A percentile compares a stretch with the other conserved stretches of the same genome.
Evolutionary conservation across 352 stramenopile species (phyloP).

Genomic region (Phytophthora litchii): DNA sequence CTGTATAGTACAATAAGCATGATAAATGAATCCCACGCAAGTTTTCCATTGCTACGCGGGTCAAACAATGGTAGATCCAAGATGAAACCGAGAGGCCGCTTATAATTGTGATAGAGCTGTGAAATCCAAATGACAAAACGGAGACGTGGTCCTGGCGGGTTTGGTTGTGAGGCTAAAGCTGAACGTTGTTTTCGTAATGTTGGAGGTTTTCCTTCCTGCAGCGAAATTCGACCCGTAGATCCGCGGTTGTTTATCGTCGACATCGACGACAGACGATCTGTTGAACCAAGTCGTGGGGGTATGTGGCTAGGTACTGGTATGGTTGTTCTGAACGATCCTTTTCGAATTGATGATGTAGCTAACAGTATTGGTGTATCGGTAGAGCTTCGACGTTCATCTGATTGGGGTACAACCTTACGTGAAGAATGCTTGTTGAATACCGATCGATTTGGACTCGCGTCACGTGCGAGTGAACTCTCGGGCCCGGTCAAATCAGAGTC

Average conservation of each 20-base stretch:
- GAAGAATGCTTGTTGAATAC: constrained; percentile 9
- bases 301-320: constrained; percentile 25
- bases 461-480: constrained; percentile 7
- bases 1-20: constrained; percentile 82
- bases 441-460: constrained; percentile 1
- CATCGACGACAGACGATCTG: constrained; percentile 17
- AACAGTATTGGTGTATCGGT: background rate
- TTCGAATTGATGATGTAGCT: constrained; percentile 1
- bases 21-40: constrained; percentile 71
- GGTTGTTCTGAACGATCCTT: constrained; percentile 22
- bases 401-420: constrained; percentile 17
- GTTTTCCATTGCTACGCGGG: constrained; percentile 57
- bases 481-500: constrained; percentile 10
- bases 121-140: constrained; percentile 41
- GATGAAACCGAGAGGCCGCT: constrained; percentile 35
- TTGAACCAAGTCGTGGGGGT: constrained; percentile 17
- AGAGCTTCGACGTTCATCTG: constrained; percentile 3
- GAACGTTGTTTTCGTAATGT: constrained; percentile 31
- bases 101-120: constrained; percentile 49
- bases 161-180: constrained; percentile 40
- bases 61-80: constrained; percentile 52
- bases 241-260: constrained; percentile 26
- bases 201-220: constrained; percentile 18
- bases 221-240: constrained; percentile 12
- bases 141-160: constrained; percentile 18